Conservation (phyloP, 257 asterid species). For the Nicotiana benthamiana region DNA sequence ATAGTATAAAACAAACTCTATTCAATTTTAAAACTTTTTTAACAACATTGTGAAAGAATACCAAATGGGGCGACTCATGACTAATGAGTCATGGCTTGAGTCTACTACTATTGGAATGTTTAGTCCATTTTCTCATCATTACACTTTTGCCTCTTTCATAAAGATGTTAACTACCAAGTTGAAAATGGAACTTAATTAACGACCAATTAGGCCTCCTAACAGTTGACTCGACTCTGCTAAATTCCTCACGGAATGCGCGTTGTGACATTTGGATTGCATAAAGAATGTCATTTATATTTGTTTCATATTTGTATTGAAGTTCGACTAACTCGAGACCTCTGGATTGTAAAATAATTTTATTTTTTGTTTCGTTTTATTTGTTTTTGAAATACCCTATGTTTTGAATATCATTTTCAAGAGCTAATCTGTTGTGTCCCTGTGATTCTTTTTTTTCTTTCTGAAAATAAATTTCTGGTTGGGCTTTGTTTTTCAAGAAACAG, state of each 20-base stretch:
- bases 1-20: not conserved
- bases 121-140: constrained; percentile 3
- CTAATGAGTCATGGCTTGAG: not conserved
- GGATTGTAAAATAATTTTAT: not conserved
- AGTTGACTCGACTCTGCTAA: not conserved
- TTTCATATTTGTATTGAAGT: too few species aligned
- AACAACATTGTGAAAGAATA: not conserved
- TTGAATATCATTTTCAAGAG: not conserved
- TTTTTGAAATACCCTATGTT: not conserved
- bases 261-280: not conserved
- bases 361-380: not conserved
- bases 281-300: not conserved
- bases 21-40: not conserved
- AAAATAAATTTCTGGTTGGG: too few species aligned
- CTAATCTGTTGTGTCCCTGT: too few species aligned
- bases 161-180: constrained; percentile 3
- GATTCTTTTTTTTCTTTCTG: too few species aligned
- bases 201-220: not conserved
- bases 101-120: not conserved
- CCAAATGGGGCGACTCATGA: not conserved
- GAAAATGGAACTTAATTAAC: not conserved
- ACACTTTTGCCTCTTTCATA: not conserved
- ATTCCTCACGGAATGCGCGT: constrained; percentile 3
- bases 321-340: not conserved
- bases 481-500: too few species aligned